phyloP scores from a whole-genome alignment of 805 yeast genomes.

The Yarrowia deformans region DNA sequence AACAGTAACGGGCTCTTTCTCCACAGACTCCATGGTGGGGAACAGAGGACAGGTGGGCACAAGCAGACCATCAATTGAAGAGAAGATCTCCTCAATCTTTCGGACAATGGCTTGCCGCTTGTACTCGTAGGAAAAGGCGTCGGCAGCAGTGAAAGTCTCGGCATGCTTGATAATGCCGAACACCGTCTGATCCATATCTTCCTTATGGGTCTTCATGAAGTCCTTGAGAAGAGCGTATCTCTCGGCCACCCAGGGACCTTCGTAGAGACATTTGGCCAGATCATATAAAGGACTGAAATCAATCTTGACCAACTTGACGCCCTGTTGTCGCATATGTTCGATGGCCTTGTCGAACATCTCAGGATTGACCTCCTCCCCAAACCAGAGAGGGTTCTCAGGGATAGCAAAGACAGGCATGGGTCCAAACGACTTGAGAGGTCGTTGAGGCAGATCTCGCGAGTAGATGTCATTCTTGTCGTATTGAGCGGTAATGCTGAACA shows the following conservation, averaged over 20 bases:
- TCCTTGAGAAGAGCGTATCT: slow-evolving; percentile 84
- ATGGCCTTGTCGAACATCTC: slow-evolving; percentile 69
- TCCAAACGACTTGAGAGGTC: slow-evolving; percentile 67
- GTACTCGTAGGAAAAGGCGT: slow-evolving; percentile 85
- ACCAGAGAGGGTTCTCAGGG: slow-evolving; percentile 79
- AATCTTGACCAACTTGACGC: slow-evolving; percentile 66
- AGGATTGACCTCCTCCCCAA: slow-evolving; percentile 80
- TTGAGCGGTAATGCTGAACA: slow-evolving; percentile 73
- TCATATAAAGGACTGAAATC: slow-evolving; percentile 81
- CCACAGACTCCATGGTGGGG: slow-evolving; percentile 79
- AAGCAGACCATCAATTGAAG: slow-evolving; percentile 72
- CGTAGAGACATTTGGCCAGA: slow-evolving; percentile 86
- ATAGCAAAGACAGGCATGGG: slow-evolving; percentile 72
- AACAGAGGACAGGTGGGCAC: slow-evolving; percentile 96
- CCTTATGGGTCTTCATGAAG: slow-evolving; percentile 73
- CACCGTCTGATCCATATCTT: slow-evolving; percentile 85
- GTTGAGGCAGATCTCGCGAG: slow-evolving; percentile 75
- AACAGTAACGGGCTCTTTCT: slow-evolving; percentile 76
- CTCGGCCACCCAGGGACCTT: slow-evolving; percentile 99
- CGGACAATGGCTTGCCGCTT: slow-evolving; percentile 81
- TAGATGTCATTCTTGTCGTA: slow-evolving; percentile 80
- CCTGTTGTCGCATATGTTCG: slow-evolving; percentile 57
- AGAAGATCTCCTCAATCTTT: slow-evolving; percentile 62
- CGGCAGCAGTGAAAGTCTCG: slow-evolving; percentile 77
- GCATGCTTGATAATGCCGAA: slow-evolving; percentile 78